Evolutionary conservation across 768 basidiomycete species (phyloP).

Genomic region (Solioccasus polychromus): DNA sequence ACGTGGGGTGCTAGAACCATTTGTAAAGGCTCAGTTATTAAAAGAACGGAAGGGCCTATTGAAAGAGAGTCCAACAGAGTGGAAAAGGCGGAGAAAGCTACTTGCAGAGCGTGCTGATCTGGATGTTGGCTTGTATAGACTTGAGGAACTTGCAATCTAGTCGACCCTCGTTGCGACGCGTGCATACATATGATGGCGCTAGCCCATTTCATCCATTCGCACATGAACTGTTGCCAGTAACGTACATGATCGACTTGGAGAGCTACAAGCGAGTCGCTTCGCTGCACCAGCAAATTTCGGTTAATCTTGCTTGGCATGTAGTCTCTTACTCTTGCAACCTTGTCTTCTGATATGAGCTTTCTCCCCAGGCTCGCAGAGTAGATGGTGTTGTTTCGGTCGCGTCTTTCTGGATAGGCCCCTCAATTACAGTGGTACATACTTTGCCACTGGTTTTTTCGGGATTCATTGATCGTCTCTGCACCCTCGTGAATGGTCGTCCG

Average conservation of each 20-base stretch:
- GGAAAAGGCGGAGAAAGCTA: conserved; percentile 52
- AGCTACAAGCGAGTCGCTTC: too few relatives aligned
- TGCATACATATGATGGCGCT: too few relatives aligned
- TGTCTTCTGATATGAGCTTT: too few relatives aligned
- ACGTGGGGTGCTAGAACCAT: conserved; percentile 61
- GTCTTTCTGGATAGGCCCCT: not conserved
- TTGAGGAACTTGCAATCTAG: conserved; percentile 67
- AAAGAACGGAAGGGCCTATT: conserved; percentile 38
- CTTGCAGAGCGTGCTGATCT: conserved; percentile 51
- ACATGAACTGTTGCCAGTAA: too few relatives aligned
- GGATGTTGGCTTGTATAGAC: conserved; percentile 62
- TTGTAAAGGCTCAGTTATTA: conserved; percentile 52
- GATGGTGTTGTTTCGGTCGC: too few relatives aligned
- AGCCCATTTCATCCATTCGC: too few relatives aligned
- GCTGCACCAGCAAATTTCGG: too few relatives aligned
- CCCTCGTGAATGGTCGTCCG: conserved; percentile 19
- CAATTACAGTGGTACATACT: not conserved
- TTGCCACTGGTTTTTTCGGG: conserved; percentile 21
- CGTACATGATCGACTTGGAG: too few relatives aligned
- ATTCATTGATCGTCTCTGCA: conserved; percentile 21
- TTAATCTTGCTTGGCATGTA: too few relatives aligned
- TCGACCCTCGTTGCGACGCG: too few relatives aligned
- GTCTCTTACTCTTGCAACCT: too few relatives aligned
- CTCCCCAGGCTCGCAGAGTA: too few relatives aligned
- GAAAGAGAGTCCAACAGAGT: conserved; percentile 40